phyloP scores from a whole-genome alignment of 2,329 filamentous ascomycete genomes.

The Cadophora sp. region DNA sequence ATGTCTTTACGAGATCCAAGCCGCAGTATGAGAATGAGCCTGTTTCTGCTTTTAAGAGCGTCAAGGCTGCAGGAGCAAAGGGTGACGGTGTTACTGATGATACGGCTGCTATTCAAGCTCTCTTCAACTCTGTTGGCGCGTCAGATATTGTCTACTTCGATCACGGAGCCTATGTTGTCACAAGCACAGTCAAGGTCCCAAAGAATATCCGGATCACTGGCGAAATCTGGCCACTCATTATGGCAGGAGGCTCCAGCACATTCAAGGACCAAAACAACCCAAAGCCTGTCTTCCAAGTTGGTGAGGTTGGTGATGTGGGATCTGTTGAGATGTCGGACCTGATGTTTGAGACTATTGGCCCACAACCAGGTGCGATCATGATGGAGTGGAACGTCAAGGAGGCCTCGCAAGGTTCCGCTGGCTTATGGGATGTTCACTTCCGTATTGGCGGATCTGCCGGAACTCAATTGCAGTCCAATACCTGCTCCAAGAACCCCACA shows the following conservation, averaged over 20 bases:
- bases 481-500: conserved; percentile 78
- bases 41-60: conserved; percentile 77
- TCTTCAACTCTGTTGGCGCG: conserved; percentile 70
- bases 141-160: conserved; percentile 77
- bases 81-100: conserved; percentile 91
- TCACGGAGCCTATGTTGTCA: conserved; percentile 70
- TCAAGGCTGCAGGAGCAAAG: conserved; percentile 82
- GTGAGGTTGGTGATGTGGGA: conserved; percentile 77
- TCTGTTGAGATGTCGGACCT: conserved; percentile 87
- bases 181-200: conserved; percentile 73
- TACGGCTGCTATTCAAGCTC: conserved; percentile 80
- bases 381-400: conserved; percentile 89
- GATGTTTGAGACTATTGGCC: conserved; percentile 79
- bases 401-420: conserved; percentile 70
- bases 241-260: conserved; percentile 73
- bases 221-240: conserved; percentile 89
- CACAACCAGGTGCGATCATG: conserved; percentile 86
- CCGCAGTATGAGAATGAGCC: conserved; percentile 81
- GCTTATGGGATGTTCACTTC: conserved; percentile 96
- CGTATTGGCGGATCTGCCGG: conserved; percentile 88
- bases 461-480: conserved; percentile 77
- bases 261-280: conserved; percentile 81
- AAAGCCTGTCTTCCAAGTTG: conserved; percentile 85
- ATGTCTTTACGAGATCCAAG: conserved; percentile 83
- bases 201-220: conserved; percentile 87